Conservation (phyloP, 441 rosid species). For the Capsella rubella region DNA sequence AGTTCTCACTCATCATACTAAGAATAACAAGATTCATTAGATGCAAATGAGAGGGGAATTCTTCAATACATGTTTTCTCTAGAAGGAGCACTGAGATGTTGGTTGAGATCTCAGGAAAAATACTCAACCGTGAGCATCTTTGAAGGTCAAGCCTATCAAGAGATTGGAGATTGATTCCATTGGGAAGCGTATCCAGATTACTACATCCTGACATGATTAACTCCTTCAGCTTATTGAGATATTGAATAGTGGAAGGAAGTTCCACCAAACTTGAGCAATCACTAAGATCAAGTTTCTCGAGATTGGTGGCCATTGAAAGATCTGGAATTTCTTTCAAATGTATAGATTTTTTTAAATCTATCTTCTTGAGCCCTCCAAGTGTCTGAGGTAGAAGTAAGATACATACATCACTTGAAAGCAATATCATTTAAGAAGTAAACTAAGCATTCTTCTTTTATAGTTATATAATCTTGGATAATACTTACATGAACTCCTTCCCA, state of each 20-base stretch:
- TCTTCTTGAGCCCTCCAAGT: not conserved
- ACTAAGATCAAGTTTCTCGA: slow-evolving; percentile 26
- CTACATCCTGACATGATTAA: slow-evolving; percentile 13
- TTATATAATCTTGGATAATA: not conserved
- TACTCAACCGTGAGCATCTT: slow-evolving; percentile 1
- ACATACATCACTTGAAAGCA: too few species aligned
- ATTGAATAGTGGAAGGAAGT: slow-evolving; percentile 1
- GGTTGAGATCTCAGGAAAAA: not conserved
- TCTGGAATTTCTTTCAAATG: slow-evolving; percentile 27
- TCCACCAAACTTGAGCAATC: slow-evolving; percentile 30
- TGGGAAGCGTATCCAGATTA: not conserved
- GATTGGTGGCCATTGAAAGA: slow-evolving; percentile 37
- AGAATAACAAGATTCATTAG: too few species aligned
- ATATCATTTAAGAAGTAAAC: too few species aligned
- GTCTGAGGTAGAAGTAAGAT: too few species aligned
- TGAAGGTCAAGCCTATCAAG: not conserved
- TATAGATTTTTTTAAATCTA: not conserved
- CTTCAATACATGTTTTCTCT: not conserved
- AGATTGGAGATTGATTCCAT: not conserved
- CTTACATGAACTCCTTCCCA: slow-evolving; percentile 39
- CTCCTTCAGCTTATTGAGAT: slow-evolving; percentile 20
- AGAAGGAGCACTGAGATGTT: not conserved
- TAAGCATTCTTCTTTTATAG: too few species aligned
- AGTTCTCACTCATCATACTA: not conserved
- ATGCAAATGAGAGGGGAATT: not conserved